Base-by-base conservation (phyloP, 371 early-diverging fungal species). In the Rozella allomycis region DNA sequence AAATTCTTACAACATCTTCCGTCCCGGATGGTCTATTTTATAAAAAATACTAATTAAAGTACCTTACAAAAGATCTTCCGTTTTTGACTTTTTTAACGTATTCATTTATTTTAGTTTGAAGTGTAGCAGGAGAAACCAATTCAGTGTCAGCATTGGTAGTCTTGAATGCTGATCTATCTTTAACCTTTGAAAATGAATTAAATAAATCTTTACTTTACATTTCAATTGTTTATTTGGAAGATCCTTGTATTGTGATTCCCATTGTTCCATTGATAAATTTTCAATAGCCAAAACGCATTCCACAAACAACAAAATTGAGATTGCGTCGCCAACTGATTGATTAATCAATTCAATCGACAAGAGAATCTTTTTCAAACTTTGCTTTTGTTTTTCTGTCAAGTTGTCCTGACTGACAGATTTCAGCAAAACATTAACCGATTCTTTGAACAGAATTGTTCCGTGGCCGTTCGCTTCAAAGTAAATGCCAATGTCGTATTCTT, bases 391-490 rank as follows among this genome's bases (percentile, higher is more conserved):
- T n/a, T 23, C 7, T 23, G 25, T 8, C 25, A 7, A 23, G n/a
- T 8, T 23, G n/a, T 8, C n/a, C n/a, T 23, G 25, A 23, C 25
- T 8, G 8, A 8, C 8, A 7, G 25, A 8, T n/a, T n/a, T n/a
- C n/a, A n/a, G n/a, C n/a, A 43, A n/a, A n/a, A n/a, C n/a, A n/a
- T n/a, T 56, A 9, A 87, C 83, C 13, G 50, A 55, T 31, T 71
- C 55, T 50, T 82, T 86, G 58, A 99, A 97, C 35, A 85, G 68
- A 20, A 96, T 81, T 13, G 97, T 94, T 30, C 99, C 99, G 52
- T 99, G 99, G 32, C 99, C 99, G 42, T 98, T 98, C 23, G 97
- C 96, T 55, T 99, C 99, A 74, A 97, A 98, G 66, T 97, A 99
- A 25, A 97, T 87, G 45, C 98, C 97, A 39, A 97, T 74, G 54